Conservation (phyloP, 192 early-diverging fungal species). For the Neocallimastix lanati region DNA sequence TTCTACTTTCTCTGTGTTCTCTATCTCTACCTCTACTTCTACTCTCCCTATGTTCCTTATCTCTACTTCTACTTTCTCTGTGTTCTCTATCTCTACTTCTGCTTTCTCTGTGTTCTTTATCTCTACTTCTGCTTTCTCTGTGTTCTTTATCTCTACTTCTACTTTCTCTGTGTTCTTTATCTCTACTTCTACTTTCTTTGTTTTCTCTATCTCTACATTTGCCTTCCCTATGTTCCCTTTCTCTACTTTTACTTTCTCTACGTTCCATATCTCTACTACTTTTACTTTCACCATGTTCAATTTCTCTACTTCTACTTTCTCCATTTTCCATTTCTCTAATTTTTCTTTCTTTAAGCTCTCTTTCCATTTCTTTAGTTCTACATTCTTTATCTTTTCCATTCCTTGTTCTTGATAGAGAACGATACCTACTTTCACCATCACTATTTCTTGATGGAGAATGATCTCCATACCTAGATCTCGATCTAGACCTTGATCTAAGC, state of each 20-base stretch:
- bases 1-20: too few relatives aligned
- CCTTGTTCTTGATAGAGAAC: background rate
- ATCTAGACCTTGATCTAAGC: background rate
- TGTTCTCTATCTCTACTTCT: background rate
- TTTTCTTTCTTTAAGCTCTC: background rate
- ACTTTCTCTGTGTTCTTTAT: too few relatives aligned
- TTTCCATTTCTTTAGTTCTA: background rate
- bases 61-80: background rate
- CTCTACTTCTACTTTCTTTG: too few relatives aligned
- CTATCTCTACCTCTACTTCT: too few relatives aligned
- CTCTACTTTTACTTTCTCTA: background rate
- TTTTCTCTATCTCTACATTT: too few relatives aligned
- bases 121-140: background rate
- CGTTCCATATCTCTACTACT: too few relatives aligned
- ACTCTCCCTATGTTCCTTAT: too few relatives aligned
- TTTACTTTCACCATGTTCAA: too few relatives aligned
- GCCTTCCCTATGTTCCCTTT: too few relatives aligned
- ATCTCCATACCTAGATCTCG: background rate
- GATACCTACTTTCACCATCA: background rate
- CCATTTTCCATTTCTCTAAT: background rate
- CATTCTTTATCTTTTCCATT: background rate
- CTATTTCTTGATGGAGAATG: background rate
- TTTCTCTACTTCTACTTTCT: background rate
- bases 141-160: background rate
- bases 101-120: background rate